Percentiles rank a stretch among this genome's conserved stretches.
These are phyloP conservation scores for Tetrahymena thermophila DNA, from an alignment of 73 alveolate genomes.

Conservation along the genomic window DNA sequence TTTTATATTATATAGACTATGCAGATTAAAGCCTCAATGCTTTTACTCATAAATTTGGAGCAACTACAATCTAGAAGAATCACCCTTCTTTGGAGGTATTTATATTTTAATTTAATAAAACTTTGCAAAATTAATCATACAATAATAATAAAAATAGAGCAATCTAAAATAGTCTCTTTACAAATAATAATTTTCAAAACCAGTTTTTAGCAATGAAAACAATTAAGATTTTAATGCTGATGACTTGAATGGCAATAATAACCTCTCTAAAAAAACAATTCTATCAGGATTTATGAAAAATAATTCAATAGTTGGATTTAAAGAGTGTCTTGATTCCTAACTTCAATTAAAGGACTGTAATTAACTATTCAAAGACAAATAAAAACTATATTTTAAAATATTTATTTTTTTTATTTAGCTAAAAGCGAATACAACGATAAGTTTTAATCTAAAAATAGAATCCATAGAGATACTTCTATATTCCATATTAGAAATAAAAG, in stretches of 20 bases:
- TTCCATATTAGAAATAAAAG: background rate
- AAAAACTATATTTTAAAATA: no score
- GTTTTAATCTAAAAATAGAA: background rate
- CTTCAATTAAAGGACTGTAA: background rate
- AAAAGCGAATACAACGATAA: background rate
- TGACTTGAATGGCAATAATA: background rate
- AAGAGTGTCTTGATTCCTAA: background rate
- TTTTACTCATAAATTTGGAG: background rate
- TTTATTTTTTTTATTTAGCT: background rate
- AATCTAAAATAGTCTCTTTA: background rate
- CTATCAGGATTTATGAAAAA: background rate
- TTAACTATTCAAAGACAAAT: no score
- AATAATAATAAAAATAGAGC: background rate
- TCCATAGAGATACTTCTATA: background rate
- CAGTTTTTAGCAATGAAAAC: background rate
- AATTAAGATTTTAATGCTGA: background rate
- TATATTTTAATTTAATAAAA: background rate
- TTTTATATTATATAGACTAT: background rate
- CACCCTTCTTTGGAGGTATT: background rate
- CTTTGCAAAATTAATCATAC: background rate
- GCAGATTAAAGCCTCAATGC: background rate
- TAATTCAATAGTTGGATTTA: background rate
- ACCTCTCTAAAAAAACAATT: background rate
- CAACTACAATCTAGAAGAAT: background rate
- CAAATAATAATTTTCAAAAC: background rate